Conservation (phyloP, 768 basidiomycete genomes). For the Termitomyces sp. region DNA sequence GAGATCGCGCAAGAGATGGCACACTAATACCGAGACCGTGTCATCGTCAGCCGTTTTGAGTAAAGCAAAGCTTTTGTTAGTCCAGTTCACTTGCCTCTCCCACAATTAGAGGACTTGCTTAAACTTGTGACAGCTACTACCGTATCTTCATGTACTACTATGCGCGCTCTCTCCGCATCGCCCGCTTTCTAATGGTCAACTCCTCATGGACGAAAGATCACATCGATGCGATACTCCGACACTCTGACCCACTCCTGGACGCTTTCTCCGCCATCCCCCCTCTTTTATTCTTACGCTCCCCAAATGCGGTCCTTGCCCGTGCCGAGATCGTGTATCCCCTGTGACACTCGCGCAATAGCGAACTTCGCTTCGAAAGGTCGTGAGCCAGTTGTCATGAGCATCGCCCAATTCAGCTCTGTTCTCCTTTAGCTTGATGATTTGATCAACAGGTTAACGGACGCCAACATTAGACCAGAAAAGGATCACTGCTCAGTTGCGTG, state of each 20-base stretch:
- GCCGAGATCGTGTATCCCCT: conserved; percentile 82
- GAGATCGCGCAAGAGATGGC: too few relatives aligned
- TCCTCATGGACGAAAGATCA: conserved; percentile 94
- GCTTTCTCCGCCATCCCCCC: conserved; percentile 45
- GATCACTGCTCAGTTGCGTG: conserved; percentile 80
- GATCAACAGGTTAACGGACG: neutral
- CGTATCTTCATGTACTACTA: conserved; percentile 85
- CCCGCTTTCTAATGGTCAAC: conserved; percentile 88
- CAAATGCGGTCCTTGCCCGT: conserved; percentile 22
- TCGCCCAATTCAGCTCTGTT: conserved; percentile 89
- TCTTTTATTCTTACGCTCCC: conserved; percentile 29
- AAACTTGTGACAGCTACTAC: too few relatives aligned
- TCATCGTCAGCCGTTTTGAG: too few relatives aligned
- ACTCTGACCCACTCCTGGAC: conserved; percentile 51
- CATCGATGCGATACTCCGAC: conserved; percentile 67
- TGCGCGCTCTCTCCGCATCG: conserved; percentile 65
- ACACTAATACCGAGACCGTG: too few relatives aligned
- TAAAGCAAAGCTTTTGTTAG: too few relatives aligned
- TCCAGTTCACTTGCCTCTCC: too few relatives aligned
- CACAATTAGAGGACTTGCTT: too few relatives aligned
- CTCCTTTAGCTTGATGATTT: neutral
- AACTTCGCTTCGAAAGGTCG: conserved; percentile 52
- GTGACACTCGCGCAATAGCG: conserved; percentile 76
- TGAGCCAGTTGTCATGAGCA: conserved; percentile 70
- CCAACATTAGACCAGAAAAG: conserved; percentile 77